phyloP scores from a whole-genome alignment of 495 filamentous ascomycete species.

The Penicillium crystallinum region DNA sequence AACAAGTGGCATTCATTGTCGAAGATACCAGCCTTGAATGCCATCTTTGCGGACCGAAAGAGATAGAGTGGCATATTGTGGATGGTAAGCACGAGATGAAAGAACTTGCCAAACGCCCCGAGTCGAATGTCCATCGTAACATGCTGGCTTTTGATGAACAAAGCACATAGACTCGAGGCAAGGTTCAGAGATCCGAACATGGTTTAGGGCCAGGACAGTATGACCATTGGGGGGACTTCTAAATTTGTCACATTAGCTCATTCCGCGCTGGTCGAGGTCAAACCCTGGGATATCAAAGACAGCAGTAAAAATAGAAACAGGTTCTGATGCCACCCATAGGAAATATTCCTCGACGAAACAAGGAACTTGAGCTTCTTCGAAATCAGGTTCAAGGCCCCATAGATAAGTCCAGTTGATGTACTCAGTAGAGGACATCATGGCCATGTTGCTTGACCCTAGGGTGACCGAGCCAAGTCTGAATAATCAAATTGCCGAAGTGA shows the following conservation, averaged over 20 bases:
- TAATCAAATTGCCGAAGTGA: neutral
- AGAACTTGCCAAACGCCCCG: neutral
- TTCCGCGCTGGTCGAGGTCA: neutral
- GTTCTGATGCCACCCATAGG: neutral
- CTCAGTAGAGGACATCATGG: neutral
- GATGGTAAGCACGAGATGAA: neutral
- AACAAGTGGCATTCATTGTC: neutral
- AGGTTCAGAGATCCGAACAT: neutral
- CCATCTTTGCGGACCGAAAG: neutral
- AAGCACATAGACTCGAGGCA: neutral
- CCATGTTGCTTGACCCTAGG: neutral
- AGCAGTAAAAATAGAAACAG: neutral
- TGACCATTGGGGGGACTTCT: neutral
- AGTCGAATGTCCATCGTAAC: neutral
- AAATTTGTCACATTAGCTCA: neutral
- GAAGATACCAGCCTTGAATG: neutral
- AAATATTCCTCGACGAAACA: neutral
- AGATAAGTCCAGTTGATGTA: neutral
- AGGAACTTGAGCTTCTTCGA: neutral
- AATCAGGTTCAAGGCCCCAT: neutral
- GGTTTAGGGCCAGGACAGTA: neutral
- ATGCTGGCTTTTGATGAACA: neutral
- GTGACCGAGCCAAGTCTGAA: neutral
- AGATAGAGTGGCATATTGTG: neutral
- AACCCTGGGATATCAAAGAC: neutral